phyloP scores from a whole-genome alignment of 2,329 filamentous ascomycete genomes.

The Pestalotiopsis sp. region DNA sequence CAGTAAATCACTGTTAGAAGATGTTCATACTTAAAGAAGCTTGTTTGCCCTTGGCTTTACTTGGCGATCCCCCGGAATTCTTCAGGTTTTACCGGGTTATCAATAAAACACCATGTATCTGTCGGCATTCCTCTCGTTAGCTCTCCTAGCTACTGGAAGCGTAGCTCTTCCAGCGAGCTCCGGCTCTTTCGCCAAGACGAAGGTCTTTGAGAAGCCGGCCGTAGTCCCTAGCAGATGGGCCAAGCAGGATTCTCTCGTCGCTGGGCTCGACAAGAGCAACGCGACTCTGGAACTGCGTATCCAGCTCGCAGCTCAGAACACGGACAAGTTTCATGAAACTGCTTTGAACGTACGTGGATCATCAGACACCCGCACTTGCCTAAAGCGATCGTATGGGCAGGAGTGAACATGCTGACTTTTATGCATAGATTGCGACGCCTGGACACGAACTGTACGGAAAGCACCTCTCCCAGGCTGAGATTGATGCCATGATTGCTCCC shows the following conservation, averaged over 20 bases:
- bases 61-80: not conserved
- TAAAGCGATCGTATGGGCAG: not conserved
- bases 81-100: not conserved
- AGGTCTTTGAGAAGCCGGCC: not conserved
- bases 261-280: not conserved
- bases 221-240: not conserved
- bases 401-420: not conserved
- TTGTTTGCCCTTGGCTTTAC: slow-evolving; percentile 7
- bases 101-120: not conserved
- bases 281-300: slow-evolving; percentile 2
- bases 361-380: not conserved
- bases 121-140: not conserved
- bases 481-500: slow-evolving; percentile 10
- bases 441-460: slow-evolving; percentile 8
- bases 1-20: not conserved
- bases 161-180: not conserved
- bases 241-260: not conserved
- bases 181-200: not conserved
- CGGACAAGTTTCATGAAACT: slow-evolving; percentile 2
- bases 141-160: not conserved
- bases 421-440: slow-evolving; percentile 9
- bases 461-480: slow-evolving; percentile 1
- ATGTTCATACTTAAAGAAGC: not conserved
- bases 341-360: slow-evolving; percentile 6
- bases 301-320: slow-evolving; percentile 5